Evolutionary conservation across 2,329 filamentous ascomycete species (phyloP).

Genomic region (Cytospora mali): DNA sequence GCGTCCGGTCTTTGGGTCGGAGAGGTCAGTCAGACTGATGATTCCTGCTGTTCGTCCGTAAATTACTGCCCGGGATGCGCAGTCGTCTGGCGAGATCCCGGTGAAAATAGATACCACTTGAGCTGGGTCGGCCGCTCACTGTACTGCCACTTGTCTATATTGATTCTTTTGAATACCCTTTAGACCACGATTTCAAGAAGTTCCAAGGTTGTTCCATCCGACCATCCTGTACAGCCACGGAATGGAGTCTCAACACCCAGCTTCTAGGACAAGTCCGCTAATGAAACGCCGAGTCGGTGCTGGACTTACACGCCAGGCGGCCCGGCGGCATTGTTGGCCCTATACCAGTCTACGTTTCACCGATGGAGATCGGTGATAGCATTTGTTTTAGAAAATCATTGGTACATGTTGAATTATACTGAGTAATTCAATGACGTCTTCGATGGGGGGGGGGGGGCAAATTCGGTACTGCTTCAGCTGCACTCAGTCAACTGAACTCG

Average conservation of each 20-base stretch:
- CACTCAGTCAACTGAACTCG: neutral
- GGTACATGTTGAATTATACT: neutral
- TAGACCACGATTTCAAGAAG: too few relatives aligned
- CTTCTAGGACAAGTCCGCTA: too few relatives aligned
- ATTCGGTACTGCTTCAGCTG: neutral
- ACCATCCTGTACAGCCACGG: neutral
- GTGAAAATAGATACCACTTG: slow-evolving; percentile 22
- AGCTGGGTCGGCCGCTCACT: slow-evolving; percentile 13
- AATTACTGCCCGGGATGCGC: neutral
- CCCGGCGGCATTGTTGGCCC: neutral
- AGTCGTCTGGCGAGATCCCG: slow-evolving; percentile 6
- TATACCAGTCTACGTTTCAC: neutral
- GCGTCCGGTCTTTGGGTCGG: slow-evolving; percentile 12
- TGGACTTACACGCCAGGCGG: slow-evolving; percentile 1
- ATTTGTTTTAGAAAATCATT: neutral
- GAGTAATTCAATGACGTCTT: slow-evolving; percentile 10
- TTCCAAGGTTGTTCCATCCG: too few relatives aligned
- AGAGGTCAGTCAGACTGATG: neutral
- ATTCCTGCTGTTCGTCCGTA: neutral
- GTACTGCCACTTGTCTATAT: slow-evolving; percentile 15
- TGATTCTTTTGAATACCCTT: slow-evolving; percentile 1
- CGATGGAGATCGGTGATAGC: slow-evolving; percentile 5
- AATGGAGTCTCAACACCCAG: too few relatives aligned
- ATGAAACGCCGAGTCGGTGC: neutral
- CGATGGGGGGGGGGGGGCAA: neutral